Evolutionary conservation across 768 basidiomycete genomes (phyloP), one percentile per base, ranked within the genome.

Genomic region (Suillus alpinus): DNA sequence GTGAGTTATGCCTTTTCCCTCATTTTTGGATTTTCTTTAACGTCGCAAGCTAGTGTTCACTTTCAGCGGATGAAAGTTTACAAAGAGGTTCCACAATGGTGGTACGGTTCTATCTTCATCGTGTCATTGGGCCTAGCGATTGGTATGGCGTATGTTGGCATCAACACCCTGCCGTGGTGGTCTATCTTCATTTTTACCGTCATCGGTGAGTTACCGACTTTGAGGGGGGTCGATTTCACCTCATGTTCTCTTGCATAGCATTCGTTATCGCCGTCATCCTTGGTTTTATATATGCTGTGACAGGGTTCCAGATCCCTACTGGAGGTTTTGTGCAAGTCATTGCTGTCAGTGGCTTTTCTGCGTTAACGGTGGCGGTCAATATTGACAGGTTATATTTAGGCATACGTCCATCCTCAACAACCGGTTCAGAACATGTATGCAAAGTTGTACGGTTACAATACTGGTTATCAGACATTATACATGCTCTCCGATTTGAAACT

Each of bases 21-120:
- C 12, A 9, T 23, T 57, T 49, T 36, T 20, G 23, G 23, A 52
- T 52, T 59, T 58, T 47, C 50, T n/a, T 34, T 56, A 9, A 10
- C 31, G 14, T 7, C 56, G 23, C 39, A 31, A 39, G 16, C 31
- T 6, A 52, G 51, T 57, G 51, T 63, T 36, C 68, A 70, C 56
- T 70, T 60, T 4, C 61, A 81, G 80, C 76, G 65, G 58, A 84
- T 84, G 80, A 73, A 76, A 62, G 80, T 79, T 60, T 84, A 84
- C 63, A 69, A 69, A 14, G 83, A 84, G 65, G 83, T 83, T 1
- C 83, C 83, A 10, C 79, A 80, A 63, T 84, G 79, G 80, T 83
- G 77, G 67, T 85, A 85, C 62, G 69, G 70, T 2, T 39, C 66
- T 10, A 64, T 85, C 13, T 82, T 85, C 65, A 13, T 82, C 16